Evolutionary conservation across 345 rosid genomes (phyloP).

Genomic region (sweet orange (Citrus sinensis)): DVS_A1.0 CM039161.1:20986001-20986500

Average conservation of each 20-base stretch:
- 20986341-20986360: not conserved
- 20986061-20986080: not conserved
- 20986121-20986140: not conserved
- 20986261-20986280: not conserved
- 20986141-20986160: not conserved
- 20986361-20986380: not conserved
- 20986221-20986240: not conserved
- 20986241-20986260: not conserved
- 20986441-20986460: not conserved
- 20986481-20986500: not conserved
- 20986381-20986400: not conserved
- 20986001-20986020: constrained; percentile 59
- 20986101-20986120: not conserved
- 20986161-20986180: not conserved
- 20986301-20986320: not conserved
- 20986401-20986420: not conserved
- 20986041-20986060: not conserved
- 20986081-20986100: not conserved
- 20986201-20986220: not conserved
- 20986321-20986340: not conserved
- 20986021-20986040: not conserved
- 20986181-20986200: not conserved
- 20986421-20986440: not conserved
- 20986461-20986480: not conserved
- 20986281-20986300: not conserved